These are phyloP conservation scores for Tubosaeta sp. DNA, from an alignment of 768 basidiomycete species.

Conservation along the genomic window DNA sequence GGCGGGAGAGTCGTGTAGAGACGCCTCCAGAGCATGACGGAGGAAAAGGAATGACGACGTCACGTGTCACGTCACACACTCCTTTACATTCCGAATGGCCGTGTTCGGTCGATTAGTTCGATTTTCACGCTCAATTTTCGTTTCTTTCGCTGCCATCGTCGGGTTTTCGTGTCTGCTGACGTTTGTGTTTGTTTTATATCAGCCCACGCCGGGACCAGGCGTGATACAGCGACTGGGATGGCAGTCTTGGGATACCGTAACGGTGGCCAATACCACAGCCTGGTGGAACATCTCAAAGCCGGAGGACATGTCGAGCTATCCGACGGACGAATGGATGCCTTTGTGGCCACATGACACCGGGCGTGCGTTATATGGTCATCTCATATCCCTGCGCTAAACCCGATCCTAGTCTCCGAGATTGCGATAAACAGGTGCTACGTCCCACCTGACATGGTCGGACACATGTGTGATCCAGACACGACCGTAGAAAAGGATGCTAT, in stretches of 20 bases:
- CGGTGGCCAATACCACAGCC: constrained; percentile 19
- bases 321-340: constrained; percentile 53
- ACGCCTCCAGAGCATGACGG: constrained; percentile 26
- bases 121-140: constrained; percentile 48
- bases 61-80: neutral
- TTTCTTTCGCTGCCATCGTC: constrained; percentile 56
- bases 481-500: constrained; percentile 71
- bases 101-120: constrained; percentile 44
- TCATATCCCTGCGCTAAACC: neutral
- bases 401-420: constrained; percentile 72
- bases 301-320: constrained; percentile 62
- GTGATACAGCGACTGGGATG: constrained; percentile 72
- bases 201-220: constrained; percentile 72
- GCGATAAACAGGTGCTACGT: constrained; percentile 63
- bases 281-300: constrained; percentile 18
- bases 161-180: constrained; percentile 70
- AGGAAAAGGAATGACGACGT: neutral
- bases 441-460: constrained; percentile 50
- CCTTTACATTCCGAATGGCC: constrained; percentile 29
- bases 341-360: constrained; percentile 28
- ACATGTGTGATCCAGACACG: constrained; percentile 64
- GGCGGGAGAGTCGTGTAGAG: constrained; percentile 44
- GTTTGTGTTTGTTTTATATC: constrained; percentile 77
- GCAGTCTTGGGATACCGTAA: constrained; percentile 81
- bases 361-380: constrained; percentile 10